These are phyloP conservation scores for Nicotiana obtusifolia DNA, from an alignment of 257 asterid genomes.

Conservation along the genomic window DNA sequence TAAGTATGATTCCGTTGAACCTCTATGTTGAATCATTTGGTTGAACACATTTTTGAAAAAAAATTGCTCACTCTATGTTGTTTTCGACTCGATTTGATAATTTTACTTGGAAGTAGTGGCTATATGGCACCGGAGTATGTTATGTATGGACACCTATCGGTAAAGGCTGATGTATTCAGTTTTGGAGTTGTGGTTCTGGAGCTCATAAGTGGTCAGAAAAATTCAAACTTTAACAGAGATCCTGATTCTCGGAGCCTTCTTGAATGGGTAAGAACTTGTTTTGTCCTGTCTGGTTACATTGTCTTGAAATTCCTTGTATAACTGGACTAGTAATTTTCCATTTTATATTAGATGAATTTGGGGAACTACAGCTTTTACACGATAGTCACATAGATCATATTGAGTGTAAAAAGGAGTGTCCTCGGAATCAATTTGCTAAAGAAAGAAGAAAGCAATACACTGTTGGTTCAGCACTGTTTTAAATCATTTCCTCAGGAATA, in stretches of 20 bases:
- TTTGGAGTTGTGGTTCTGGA: constrained; percentile 90
- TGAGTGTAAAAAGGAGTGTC: no score
- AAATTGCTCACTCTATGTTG: background rate
- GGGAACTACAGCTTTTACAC: no score
- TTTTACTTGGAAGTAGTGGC: constrained; percentile 56
- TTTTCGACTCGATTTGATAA: background rate
- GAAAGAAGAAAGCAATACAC: no score
- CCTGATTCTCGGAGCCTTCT: constrained; percentile 58
- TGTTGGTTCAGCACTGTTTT: no score
- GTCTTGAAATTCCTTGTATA: background rate
- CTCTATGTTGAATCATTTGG: background rate
- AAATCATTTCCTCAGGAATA: no score
- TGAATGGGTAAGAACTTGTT: constrained; percentile 63
- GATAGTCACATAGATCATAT: no score
- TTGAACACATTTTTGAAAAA: background rate
- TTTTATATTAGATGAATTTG: no score
- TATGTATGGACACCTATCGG: constrained; percentile 68
- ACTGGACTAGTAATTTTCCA: background rate
- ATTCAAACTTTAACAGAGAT: constrained; percentile 61
- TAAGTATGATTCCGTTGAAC: constrained; percentile 42
- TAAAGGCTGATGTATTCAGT: constrained; percentile 83
- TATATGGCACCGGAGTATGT: constrained; percentile 98
- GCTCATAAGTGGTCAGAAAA: constrained; percentile 86
- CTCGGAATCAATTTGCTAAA: no score
- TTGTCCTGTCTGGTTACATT: background rate